These are phyloP conservation scores for Chloranthus sessilifolius DNA, from an alignment of 164 flowering plant genomes.

Conservation along the genomic window DNA sequence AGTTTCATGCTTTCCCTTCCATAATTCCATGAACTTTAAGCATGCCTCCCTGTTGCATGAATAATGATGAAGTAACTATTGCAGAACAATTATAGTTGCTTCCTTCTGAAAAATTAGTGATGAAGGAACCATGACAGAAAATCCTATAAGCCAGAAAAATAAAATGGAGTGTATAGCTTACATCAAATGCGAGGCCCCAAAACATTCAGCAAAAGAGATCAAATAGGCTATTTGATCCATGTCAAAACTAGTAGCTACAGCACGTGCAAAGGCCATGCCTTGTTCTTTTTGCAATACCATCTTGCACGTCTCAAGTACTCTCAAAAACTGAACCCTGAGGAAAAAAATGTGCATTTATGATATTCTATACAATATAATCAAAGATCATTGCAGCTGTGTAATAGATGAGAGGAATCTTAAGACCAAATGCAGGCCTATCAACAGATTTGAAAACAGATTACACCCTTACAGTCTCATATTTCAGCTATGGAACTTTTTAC, in stretches of 20 bases:
- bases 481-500: no score
- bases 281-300: constrained; percentile 83
- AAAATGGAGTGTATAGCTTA: constrained; percentile 29
- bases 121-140: neutral
- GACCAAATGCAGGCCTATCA: neutral
- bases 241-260: constrained; percentile 96
- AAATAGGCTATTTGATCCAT: constrained; percentile 66
- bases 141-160: neutral
- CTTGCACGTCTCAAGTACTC: constrained; percentile 82
- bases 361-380: neutral
- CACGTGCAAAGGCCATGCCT: constrained; percentile 99
- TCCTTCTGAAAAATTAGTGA: no score
- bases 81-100: no score
- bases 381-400: no score
- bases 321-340: constrained; percentile 76
- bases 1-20: constrained; percentile 92
- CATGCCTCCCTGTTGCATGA: constrained; percentile 78
- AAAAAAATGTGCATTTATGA: constrained; percentile 8
- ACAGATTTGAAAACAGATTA: no score
- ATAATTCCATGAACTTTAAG: constrained; percentile 54
- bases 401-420: constrained; percentile 5
- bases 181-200: constrained; percentile 89
- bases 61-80: constrained; percentile 8
- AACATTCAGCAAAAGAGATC: constrained; percentile 78
- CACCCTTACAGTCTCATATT: no score